Percentiles rank a stretch among this genome's conserved stretches.
phyloP scores from a whole-genome alignment of 345 rosid genomes.

The Mangifera indica region DNA sequence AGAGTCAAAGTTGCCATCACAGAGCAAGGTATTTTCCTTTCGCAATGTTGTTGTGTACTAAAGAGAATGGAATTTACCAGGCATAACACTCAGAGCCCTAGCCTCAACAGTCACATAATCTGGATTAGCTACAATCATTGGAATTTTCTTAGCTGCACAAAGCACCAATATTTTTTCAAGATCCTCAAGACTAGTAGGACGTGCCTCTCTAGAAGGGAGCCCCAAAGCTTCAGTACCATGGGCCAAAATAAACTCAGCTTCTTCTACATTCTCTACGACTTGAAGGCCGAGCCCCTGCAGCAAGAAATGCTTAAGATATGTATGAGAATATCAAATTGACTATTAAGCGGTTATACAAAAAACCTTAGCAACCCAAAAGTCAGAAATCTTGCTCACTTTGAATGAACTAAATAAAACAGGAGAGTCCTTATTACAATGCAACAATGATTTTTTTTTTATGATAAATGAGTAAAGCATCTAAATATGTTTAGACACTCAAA shows the following conservation, averaged over 20 bases:
- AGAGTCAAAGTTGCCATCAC: slow-evolving; percentile 1
- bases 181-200: slow-evolving; percentile 59
- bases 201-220: slow-evolving; percentile 56
- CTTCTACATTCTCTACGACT: slow-evolving; percentile 70
- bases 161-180: slow-evolving; percentile 78
- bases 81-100: slow-evolving; percentile 76
- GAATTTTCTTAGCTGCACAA: slow-evolving; percentile 68
- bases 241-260: slow-evolving; percentile 86
- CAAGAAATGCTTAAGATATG: slow-evolving; percentile 5
- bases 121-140: slow-evolving; percentile 96
- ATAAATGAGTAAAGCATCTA: too few species aligned
- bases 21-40: background rate
- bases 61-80: slow-evolving; percentile 49
- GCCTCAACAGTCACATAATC: slow-evolving; percentile 95
- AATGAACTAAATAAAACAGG: background rate
- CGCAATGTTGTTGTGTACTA: background rate
- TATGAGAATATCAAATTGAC: background rate
- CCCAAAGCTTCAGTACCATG: slow-evolving; percentile 95
- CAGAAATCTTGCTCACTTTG: background rate
- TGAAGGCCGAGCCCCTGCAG: slow-evolving; percentile 68
- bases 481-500: too few species aligned
- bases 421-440: background rate
- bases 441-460: background rate
- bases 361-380: background rate
- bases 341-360: background rate